A percentile compares a stretch with the other conserved stretches of the same genome.
phyloP scores from a whole-genome alignment of 495 filamentous ascomycete species.

The Poronia punctata region DNA sequence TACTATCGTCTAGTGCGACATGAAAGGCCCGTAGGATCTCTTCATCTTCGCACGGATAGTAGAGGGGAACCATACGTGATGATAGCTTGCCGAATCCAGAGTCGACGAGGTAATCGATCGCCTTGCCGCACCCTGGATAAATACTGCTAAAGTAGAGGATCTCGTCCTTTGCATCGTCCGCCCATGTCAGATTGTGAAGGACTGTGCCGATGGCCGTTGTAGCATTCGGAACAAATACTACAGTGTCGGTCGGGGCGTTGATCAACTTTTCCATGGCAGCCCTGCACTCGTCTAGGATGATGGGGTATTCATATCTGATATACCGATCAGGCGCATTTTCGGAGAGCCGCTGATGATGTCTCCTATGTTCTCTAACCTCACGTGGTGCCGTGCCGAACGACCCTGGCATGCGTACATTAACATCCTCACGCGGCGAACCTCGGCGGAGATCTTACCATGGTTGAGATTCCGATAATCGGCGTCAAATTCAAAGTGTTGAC shows the following conservation, averaged over 20 bases:
- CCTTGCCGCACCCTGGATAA: constrained; percentile 69
- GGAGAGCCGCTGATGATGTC: constrained; percentile 47
- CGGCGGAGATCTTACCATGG: constrained; percentile 67
- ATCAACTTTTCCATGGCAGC: constrained; percentile 56
- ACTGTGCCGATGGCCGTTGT: constrained; percentile 70
- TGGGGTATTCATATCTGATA: constrained; percentile 55
- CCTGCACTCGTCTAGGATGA: constrained; percentile 57
- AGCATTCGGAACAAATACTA: constrained; percentile 75
- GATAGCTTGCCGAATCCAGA: constrained; percentile 28
- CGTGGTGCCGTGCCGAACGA: constrained; percentile 74
- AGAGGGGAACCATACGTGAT: constrained; percentile 29
- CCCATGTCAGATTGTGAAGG: constrained; percentile 55
- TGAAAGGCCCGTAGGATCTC: constrained; percentile 47
- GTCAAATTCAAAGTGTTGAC: constrained; percentile 60
- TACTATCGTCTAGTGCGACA: constrained; percentile 32
- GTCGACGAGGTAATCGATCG: constrained; percentile 62
- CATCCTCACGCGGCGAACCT: background rate
- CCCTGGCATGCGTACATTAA: no score
- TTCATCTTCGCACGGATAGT: constrained; percentile 52
- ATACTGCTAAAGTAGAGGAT: constrained; percentile 67
- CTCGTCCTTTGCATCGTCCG: constrained; percentile 45
- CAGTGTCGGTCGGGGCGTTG: constrained; percentile 50
- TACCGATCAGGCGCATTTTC: constrained; percentile 68
- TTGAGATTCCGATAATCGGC: constrained; percentile 67
- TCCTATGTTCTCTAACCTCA: constrained; percentile 49